Conservation (phyloP, 805 yeast genomes). For the Sugiyamaella smithiae region DNA sequence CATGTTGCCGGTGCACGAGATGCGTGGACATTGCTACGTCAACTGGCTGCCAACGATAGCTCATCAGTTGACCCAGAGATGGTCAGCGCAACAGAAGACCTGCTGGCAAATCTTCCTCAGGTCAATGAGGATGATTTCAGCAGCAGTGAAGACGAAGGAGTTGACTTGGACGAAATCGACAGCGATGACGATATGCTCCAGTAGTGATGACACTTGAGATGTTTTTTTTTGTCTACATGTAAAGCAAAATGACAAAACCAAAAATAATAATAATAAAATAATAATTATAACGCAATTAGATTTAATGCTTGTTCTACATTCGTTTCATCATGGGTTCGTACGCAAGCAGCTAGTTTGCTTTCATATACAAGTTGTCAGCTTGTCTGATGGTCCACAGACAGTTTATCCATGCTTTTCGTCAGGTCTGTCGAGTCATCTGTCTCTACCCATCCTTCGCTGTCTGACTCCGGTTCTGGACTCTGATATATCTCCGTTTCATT, state of each 20-base stretch:
- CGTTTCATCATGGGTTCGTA: not conserved
- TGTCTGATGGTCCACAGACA: not conserved
- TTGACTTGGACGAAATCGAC: slow-evolving; percentile 18
- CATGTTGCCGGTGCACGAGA: slow-evolving; percentile 41
- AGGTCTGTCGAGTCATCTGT: slow-evolving; percentile 18
- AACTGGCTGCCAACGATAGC: slow-evolving; percentile 37
- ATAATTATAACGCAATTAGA: too few species aligned
- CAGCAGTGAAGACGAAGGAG: slow-evolving; percentile 34
- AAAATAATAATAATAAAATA: too few species aligned
- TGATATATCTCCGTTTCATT: slow-evolving; percentile 19
- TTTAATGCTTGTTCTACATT: not conserved
- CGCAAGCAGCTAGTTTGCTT: too few species aligned
- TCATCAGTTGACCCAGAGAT: slow-evolving; percentile 60
- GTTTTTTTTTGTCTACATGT: too few species aligned
- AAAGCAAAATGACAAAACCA: too few species aligned
- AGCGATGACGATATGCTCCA: not conserved
- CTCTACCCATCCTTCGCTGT: slow-evolving; percentile 31
- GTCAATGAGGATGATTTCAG: slow-evolving; percentile 37
- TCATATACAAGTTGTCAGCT: too few species aligned
- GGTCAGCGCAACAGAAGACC: slow-evolving; percentile 47
- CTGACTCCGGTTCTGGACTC: slow-evolving; percentile 24
- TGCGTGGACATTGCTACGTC: slow-evolving; percentile 41
- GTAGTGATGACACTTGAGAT: too few species aligned
- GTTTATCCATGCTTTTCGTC: not conserved
- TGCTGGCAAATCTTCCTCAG: slow-evolving; percentile 58